Evolutionary conservation across 169 alveolate species (phyloP), one percentile per base, ranked within the genome.

Genomic region (Cryptosporidium xiaoi): DNA sequence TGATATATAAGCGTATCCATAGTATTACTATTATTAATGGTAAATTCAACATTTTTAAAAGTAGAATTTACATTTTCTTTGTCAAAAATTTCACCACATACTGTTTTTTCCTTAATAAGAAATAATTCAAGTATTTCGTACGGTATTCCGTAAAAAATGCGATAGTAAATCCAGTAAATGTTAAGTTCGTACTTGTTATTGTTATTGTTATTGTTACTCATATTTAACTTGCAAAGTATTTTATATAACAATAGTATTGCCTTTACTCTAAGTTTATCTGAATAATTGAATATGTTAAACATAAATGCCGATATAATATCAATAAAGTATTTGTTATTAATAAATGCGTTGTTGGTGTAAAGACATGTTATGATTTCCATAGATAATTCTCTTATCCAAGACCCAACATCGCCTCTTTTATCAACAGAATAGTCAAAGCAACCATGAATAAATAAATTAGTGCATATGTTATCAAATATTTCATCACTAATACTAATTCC

Each of bases 331-430:
- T 69, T 53, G 8, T 56, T 66, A 33, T 13, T 18, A 31, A 2
- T 69, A 56, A 44, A 60, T 13, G 33, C 12, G 8, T 20, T 20
- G 40, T 77, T 77, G 10, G 51, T 46, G 48, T 77, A 62, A 7
- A 77, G 40, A 20, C 69, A 60, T 34, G 77, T 82, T 7, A 93
- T 71, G 27, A 93, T 87, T 50, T 85, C 93, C 91, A 94, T 92
- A 4, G 97, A 93, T 34, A 93, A 95, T 83, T 94, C 97, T 71
- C 98, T 87, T 0, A 96, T 94, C 93, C 95, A 93, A 18, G 95
- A 92, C 16, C 97, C 98, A 40, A 94, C 96, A 71, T 95, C 98
- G 36, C 98, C 98, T 71, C 96, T 82, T 83, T 91, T 93, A 62
- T 94, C 96, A 3, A 90, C 83, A 34, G 94, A 85, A 64, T 94